phyloP scores from a whole-genome alignment of 176 grass and related monocot species.

The Paspalum notatum region DNA sequence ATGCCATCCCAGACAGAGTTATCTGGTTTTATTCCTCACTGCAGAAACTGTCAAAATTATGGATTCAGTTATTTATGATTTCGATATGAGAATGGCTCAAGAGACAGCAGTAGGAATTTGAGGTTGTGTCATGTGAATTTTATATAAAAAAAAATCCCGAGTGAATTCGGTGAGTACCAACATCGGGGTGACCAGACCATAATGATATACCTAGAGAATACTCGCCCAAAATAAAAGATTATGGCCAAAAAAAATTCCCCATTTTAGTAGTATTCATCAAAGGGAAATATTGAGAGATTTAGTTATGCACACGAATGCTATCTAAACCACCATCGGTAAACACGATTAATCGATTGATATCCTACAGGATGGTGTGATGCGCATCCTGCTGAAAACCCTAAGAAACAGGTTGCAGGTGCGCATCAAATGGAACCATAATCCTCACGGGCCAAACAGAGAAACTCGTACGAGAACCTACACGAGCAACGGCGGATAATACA shows the following conservation, averaged over 20 bases:
- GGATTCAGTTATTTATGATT: not conserved
- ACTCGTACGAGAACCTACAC: not conserved
- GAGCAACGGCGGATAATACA: not conserved
- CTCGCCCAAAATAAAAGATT: not conserved
- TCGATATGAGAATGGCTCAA: not conserved
- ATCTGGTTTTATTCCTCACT: too few species aligned
- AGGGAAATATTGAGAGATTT: not conserved
- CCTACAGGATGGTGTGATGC: not conserved
- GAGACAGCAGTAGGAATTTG: not conserved
- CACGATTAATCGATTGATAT: not conserved
- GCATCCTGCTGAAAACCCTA: not conserved
- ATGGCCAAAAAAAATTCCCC: not conserved
- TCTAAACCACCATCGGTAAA: not conserved
- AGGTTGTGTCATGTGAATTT: not conserved
- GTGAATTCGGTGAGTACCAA: not conserved
- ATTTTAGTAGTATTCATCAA: not conserved
- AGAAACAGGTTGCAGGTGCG: not conserved
- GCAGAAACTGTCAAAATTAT: not conserved
- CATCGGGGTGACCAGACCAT: not conserved
- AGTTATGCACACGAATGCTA: not conserved
- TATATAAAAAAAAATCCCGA: not conserved
- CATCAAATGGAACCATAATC: not conserved
- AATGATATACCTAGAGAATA: not conserved
- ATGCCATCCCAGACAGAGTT: not conserved
- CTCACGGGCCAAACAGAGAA: not conserved